Conservation (phyloP, 306 rosid genomes). For the Hippophae tibetana region DNA sequence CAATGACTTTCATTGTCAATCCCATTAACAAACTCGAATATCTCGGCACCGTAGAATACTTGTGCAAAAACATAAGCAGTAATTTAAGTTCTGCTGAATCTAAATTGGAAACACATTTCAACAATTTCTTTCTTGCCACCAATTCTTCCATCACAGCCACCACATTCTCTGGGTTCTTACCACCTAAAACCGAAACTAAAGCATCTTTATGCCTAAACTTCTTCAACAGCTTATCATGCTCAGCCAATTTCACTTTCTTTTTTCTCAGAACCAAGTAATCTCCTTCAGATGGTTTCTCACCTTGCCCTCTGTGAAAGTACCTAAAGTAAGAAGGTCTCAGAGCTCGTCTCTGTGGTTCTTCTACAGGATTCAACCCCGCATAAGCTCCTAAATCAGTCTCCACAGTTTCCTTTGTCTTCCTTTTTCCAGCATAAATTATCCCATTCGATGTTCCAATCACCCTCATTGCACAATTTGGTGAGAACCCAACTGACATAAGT, state of each 20-base stretch:
- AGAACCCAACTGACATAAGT: slow-evolving; percentile 54
- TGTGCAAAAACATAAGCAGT: slow-evolving; percentile 53
- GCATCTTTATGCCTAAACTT: slow-evolving; percentile 85
- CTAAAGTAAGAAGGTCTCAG: slow-evolving; percentile 46
- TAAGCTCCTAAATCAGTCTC: slow-evolving; percentile 22
- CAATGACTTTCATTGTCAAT: slow-evolving; percentile 63
- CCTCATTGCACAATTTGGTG: slow-evolving; percentile 49
- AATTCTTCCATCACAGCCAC: slow-evolving; percentile 87
- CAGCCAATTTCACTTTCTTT: slow-evolving; percentile 44
- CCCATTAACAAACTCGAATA: slow-evolving; percentile 56
- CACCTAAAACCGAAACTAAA: slow-evolving; percentile 48
- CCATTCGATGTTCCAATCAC: slow-evolving; percentile 85
- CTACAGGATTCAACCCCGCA: slow-evolving; percentile 31
- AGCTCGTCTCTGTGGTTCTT: slow-evolving; percentile 26
- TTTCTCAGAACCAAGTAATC: slow-evolving; percentile 56
- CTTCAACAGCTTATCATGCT: slow-evolving; percentile 69
- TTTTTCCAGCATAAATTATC: slow-evolving; percentile 58
- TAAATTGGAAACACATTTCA: slow-evolving; percentile 52
- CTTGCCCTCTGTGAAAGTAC: slow-evolving; percentile 83
- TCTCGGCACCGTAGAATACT: slow-evolving; percentile 48
- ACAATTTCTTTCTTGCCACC: slow-evolving; percentile 65
- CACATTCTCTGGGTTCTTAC: slow-evolving; percentile 59
- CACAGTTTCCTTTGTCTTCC: slow-evolving; percentile 38
- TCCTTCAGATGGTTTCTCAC: slow-evolving; percentile 56
- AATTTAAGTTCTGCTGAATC: slow-evolving; percentile 50